Base-by-base conservation (phyloP, 1,284 basidiomycete genomes). In the Golubevia pallescens region DNA sequence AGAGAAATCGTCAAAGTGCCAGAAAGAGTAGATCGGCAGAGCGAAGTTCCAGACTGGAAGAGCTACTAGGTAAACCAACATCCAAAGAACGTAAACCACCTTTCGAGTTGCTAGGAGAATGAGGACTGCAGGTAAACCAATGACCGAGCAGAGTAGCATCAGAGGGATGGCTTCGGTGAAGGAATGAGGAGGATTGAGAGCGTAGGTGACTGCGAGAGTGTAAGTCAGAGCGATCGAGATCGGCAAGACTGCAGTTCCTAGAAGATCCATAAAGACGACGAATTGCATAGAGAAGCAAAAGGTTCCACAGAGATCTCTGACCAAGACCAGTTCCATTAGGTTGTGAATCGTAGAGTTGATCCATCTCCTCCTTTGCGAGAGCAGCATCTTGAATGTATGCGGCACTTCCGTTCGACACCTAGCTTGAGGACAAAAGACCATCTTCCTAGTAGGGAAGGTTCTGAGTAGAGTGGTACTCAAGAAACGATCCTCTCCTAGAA, bases 331-430 rank as follows among this genome's bases (percentile, higher is more conserved):
- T 86, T 99, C 97, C 95, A 98, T 97, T 62, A 99, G 90, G 85
- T 99, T 99, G 88, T 99, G 97, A 58, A 99, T 93, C 0, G 97
- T 99, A 56, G 95, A 98, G 87, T 98, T 99, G 88, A 99, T 99
- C 97, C 97, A 99, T 73, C 97, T 92, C 28, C 97, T 92, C 38
- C 97, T 93, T 86, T 99, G 97, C 0, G 96, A 99, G 10, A 99
- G 90, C 55, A 99, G 89, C 59, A 99, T 90, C 52, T 88, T 88
- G 87, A 99, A 99, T 0, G 94, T 95, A 84, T 99, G 95, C 6
- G 97, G 97, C 23, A 95, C 97, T 80, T 99, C 90, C 14, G 97
- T 99, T 71, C 94, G 89, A 86, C 97, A 99, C 68, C 91, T 90
- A 2, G 97, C 97, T 86, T 98, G 94, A 0, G 97, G 97, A 64